Evolutionary conservation across 106 monocot genomes (phyloP).

Genomic region (Platanthera zijinensis): DNA sequence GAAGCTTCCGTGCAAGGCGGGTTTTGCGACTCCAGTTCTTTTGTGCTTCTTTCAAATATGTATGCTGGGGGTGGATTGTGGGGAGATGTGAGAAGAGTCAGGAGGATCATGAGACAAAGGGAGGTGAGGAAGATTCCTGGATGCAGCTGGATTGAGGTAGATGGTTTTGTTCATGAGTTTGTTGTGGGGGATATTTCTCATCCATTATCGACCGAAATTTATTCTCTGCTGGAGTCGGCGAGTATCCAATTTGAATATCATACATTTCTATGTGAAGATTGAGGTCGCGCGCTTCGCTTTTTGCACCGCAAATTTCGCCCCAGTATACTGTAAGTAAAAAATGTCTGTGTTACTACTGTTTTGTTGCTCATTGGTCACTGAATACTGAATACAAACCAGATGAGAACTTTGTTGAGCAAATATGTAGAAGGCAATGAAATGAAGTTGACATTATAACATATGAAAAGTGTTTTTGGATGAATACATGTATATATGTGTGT

Average conservation of each 20-base stretch:
- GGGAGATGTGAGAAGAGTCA: slow-evolving; percentile 28
- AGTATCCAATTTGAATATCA: neutral
- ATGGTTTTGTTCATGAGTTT: slow-evolving; percentile 52
- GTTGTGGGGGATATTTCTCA: slow-evolving; percentile 36
- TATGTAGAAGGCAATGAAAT: neutral
- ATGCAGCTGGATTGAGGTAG: slow-evolving; percentile 63
- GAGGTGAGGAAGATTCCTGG: slow-evolving; percentile 45
- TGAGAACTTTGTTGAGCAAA: neutral
- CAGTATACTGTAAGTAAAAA: too few species aligned
- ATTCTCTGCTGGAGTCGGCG: slow-evolving; percentile 10
- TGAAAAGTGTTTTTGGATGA: too few species aligned
- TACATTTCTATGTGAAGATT: neutral
- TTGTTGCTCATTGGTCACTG: too few species aligned
- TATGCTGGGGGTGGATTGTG: slow-evolving; percentile 44
- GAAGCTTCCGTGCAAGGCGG: slow-evolving; percentile 14
- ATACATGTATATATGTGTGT: too few species aligned
- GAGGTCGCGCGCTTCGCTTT: too few species aligned
- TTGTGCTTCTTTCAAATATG: slow-evolving; percentile 36
- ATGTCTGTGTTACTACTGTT: too few species aligned
- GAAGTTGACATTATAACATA: neutral
- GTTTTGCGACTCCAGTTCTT: slow-evolving; percentile 20
- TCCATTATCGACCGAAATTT: slow-evolving; percentile 8
- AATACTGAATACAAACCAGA: neutral
- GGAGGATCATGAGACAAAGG: slow-evolving; percentile 31
- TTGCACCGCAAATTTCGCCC: too few species aligned